A percentile compares a stretch with the other conserved stretches of the same genome.
Conservation (phyloP, 2,329 filamentous ascomycete genomes). For the Pseudopithomyces chartarum region DNA sequence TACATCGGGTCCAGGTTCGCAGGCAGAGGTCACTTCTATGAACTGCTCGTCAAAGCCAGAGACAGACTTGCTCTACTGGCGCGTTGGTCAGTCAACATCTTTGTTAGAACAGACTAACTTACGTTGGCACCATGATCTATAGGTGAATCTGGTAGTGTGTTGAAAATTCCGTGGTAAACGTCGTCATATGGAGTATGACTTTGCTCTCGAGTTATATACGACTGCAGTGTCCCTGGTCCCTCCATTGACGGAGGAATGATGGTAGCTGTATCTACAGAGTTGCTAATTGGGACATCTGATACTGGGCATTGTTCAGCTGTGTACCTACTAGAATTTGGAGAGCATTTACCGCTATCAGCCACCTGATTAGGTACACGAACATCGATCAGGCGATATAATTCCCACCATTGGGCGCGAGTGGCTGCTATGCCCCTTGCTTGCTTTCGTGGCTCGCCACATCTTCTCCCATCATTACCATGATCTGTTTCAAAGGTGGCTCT, state of each 20-base stretch:
- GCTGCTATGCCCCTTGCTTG: neutral
- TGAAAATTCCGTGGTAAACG: too few species aligned
- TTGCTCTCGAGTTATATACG: neutral
- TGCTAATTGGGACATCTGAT: too few species aligned
- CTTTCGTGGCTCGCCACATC: constrained; percentile 1
- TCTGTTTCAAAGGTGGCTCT: neutral
- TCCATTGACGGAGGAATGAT: neutral
- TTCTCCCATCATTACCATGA: neutral
- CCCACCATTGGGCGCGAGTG: neutral
- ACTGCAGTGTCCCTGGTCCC: too few species aligned
- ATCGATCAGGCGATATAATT: neutral
- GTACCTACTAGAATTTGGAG: neutral
- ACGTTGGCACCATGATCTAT: neutral
- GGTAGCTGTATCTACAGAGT: neutral
- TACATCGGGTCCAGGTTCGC: too few species aligned
- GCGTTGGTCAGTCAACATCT: neutral
- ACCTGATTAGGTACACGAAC: neutral
- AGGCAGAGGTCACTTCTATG: too few species aligned
- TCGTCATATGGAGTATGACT: neutral
- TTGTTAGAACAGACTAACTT: neutral
- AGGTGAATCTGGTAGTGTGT: too few species aligned
- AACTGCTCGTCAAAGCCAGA: too few species aligned
- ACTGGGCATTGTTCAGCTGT: neutral
- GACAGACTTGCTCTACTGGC: too few species aligned
- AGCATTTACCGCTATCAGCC: neutral